Percentiles rank a stretch among this genome's conserved stretches.
phyloP scores from a whole-genome alignment of 768 basidiomycete species.

The Pilatotrama ljubarskyi region DNA sequence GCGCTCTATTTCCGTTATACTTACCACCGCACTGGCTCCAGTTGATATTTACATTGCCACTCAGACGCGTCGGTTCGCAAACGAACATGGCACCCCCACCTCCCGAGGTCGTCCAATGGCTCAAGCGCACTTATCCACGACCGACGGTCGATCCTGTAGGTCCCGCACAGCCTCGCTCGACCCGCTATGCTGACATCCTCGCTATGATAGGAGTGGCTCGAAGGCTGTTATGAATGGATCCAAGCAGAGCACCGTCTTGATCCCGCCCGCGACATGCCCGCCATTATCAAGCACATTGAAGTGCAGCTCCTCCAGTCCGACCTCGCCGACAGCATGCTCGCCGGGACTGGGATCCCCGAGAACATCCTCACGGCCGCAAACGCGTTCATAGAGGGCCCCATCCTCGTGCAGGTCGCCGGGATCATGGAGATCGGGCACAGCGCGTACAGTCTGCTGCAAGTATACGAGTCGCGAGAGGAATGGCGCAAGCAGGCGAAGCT shows the following conservation, averaged over 20 bases:
- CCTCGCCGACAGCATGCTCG: constrained; percentile 68
- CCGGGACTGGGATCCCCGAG: constrained; percentile 65
- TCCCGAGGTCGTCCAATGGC: constrained; percentile 48
- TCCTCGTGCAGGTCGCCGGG: constrained; percentile 73
- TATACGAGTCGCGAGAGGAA: constrained; percentile 61
- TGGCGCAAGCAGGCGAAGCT: constrained; percentile 50
- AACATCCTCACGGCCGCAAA: constrained; percentile 41
- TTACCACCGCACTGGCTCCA: background rate
- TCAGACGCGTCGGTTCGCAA: background rate
- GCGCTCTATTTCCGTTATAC: background rate
- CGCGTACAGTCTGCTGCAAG: constrained; percentile 77
- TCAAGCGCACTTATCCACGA: constrained; percentile 54
- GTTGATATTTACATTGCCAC: background rate
- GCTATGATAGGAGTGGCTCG: constrained; percentile 67
- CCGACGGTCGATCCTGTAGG: constrained; percentile 66
- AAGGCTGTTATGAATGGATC: constrained; percentile 70
- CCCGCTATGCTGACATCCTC: background rate
- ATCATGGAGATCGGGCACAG: constrained; percentile 87
- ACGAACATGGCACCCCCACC: constrained; percentile 31
- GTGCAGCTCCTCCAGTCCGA: constrained; percentile 72
- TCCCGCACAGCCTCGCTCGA: background rate
- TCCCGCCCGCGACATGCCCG: constrained; percentile 47
- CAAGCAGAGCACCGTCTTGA: constrained; percentile 46
- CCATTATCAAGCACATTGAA: constrained; percentile 57
- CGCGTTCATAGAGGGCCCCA: constrained; percentile 43